Evolutionary conservation across 768 basidiomycete genomes (phyloP), one percentile per base, ranked within the genome.

Genomic region (Tricholoma sp.): DNA sequence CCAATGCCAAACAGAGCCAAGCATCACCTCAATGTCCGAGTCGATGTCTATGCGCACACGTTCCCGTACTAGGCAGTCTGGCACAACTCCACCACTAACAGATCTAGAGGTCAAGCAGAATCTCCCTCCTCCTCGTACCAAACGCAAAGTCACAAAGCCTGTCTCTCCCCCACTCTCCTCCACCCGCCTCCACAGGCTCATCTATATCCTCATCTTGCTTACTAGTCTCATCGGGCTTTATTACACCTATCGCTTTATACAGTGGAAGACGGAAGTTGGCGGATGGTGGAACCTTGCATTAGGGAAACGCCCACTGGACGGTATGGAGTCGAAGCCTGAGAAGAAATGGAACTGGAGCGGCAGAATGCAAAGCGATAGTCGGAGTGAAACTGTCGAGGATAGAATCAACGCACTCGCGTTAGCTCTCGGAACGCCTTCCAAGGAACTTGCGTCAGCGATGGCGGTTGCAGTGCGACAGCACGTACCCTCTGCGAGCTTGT

Each of bases 381-480:
- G 50, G 39, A 12, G 32, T 50, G 64, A 68, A 4, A 75, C 67
- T 4, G 74, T 89, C 39, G 85, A 88, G 63, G 73, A 75, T 4
- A 74, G 76, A 34, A 80, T 89, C 54, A 79, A 81, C 52, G 81
- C 76, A 12, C 74, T 90, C 10, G 88, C 88, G 10, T 70, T 72
- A 6, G 82, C 79, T 31, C 72, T 90, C 29, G 88, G 86, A 1
- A 79, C 89, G 63, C 78, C 82, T 0, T 74, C 83, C 14, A 70
- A 73, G 39, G 82, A 86, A 35, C 71, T 90, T 1, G 86, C 88
- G 2, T 75, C 73, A 16, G 88, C 86, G 0, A 83, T 89, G 50
- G 84, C 83, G 0, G 76, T 72, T 50, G 84, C 82, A 0, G 82
- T 86, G 29, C 76, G 77, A 60, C 74, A 83, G 29, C 69, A 83